Evolutionary conservation across 164 flowering plant species (phyloP), one percentile per base, ranked within the genome.

Genomic region (Vitis rotundifolia): DNA sequence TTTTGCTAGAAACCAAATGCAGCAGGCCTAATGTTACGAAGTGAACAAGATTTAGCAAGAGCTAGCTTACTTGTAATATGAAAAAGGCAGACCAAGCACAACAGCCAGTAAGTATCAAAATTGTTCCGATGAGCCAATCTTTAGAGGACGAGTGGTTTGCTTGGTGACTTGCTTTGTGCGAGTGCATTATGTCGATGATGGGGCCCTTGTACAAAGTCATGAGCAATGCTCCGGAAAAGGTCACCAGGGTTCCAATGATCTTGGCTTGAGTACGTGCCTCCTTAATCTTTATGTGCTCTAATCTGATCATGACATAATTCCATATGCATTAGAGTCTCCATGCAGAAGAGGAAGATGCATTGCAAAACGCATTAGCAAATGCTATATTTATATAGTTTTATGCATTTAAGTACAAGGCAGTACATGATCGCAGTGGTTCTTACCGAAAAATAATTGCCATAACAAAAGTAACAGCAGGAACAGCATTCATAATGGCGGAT

Each of bases 151-250:
- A 11, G 69, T 57, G 53, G 50, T 29, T 47, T 1, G 49, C 63
- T 12, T 69, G 61, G 55, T 55, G 64, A 70, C 18, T 63, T 16
- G 61, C 0, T 19, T 22, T 52, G 4, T 26, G 14, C 0, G 77
- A 75, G 64, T 68, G 52, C 7, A 68, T 3, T 28, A 85, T 18
- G 44, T 82, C 49, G 3, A 85, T 22, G 31, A 77, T 47, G 10
- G 87, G 87, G 59, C 87, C 87, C 75, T 80, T 82, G 76, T 80
- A 84, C 9, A 84, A 15, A 6, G 86, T 77, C 89, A 82, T 84
- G n/a, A 81, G 44, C 73, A 82, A 26, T 22, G 87, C 87, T 50
- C 87, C 87, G 9, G 64, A 70, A 54, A 83, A 69, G 1, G 84
- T 86, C 12, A 86, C 76, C 16, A 82, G 3, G 12, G 87, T 84